These are phyloP conservation scores for Debaryomyces prosopidis DNA, from an alignment of 805 yeast species.

Conservation along the genomic window DNA sequence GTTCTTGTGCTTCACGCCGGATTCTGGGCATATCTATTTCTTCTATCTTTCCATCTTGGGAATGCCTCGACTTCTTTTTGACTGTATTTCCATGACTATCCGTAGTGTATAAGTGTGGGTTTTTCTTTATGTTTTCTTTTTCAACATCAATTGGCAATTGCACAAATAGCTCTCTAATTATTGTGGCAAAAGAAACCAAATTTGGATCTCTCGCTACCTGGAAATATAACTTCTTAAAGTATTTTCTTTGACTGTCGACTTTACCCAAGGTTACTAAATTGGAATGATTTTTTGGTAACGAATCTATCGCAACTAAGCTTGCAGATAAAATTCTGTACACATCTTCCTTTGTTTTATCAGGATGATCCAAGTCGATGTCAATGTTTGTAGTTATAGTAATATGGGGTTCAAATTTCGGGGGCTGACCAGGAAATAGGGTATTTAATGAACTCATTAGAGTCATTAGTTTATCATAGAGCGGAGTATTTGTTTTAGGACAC, in stretches of 20 bases:
- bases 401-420: conserved; percentile 73
- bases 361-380: conserved; percentile 37
- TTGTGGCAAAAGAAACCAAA: conserved; percentile 51
- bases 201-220: conserved; percentile 46
- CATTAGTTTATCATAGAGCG: conserved; percentile 54
- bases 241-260: conserved; percentile 49
- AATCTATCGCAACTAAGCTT: conserved; percentile 54
- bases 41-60: conserved; percentile 12
- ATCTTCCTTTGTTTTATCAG: conserved; percentile 48
- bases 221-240: conserved; percentile 55
- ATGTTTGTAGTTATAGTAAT: conserved; percentile 71
- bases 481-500: conserved; percentile 59
- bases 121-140: conserved; percentile 31
- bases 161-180: conserved; percentile 59
- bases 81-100: conserved; percentile 32
- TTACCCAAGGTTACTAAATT: conserved; percentile 41
- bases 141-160: conserved; percentile 43
- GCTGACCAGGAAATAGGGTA: conserved; percentile 68
- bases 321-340: conserved; percentile 59
- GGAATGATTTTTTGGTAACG: conserved; percentile 41
- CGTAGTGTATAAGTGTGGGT: conserved; percentile 40
- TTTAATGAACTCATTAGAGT: conserved; percentile 64
- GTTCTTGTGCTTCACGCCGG: conserved; percentile 47
- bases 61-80: conserved; percentile 24
- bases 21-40: conserved; percentile 27